Base-by-base conservation (phyloP, 1,284 basidiomycete genomes). In the Leccinum laetum region DNA sequence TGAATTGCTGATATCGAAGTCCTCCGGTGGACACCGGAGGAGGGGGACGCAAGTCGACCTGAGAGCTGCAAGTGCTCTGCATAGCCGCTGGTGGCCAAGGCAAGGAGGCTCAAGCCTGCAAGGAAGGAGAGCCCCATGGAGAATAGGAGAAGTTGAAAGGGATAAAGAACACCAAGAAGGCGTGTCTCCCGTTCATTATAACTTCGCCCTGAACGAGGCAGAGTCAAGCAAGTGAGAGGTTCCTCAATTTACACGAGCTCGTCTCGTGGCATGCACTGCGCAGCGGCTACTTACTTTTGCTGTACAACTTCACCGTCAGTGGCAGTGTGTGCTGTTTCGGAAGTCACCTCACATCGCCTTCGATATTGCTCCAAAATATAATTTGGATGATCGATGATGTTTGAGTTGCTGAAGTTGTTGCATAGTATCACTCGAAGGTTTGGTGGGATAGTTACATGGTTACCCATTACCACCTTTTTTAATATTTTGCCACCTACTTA, bases 11-110 rank as follows among this genome's bases (percentile, higher is more conserved):
- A 39, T 64, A 77, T 21, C 2, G 67, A 21, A 5, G 67, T 3
- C 46, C 75, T 74, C 26, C 64, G 67, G 11, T 64, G 59, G n/a
- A 70, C 61, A 14, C 16, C 26, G 4, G 64, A 6, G 4, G 64
- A 46, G 18, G 58, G 46, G 39, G 62, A 14, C 9, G n/a, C 49
- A 26, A 46, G 58, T 32, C 65, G 69, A 37, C 73, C 74, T 0
- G 61, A 67, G 52, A 76, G 63, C 21, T 26, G 65, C 8, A 71
- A 41, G 35, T 65, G 74, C 24, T n/a, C 1, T 4, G 68, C 73
- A 67, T 67, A 14, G 10, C 26, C 29, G 14, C 56, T 16, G 6
- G 44, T 16, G 53, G 60, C 60, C 53, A 64, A 37, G 18, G 29
- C 56, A 16, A 75, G 64, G n/a, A 70, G 16, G 29, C 35, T n/a